These are phyloP conservation scores for Boletus subluridellus DNA, from an alignment of 1,284 basidiomycete species.

Conservation along the genomic window DNA sequence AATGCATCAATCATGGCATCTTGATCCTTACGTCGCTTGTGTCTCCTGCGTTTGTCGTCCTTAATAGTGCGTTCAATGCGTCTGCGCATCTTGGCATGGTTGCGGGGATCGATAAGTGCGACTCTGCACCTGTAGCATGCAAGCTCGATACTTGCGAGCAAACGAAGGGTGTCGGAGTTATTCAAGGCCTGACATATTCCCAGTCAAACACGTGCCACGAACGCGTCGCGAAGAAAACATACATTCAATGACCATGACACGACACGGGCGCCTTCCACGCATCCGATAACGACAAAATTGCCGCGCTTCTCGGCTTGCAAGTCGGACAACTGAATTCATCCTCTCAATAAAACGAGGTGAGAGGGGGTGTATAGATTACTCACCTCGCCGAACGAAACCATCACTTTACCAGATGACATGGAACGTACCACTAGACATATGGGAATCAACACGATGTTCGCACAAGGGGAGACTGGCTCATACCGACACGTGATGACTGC, in stretches of 20 bases:
- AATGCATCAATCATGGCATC: slow-evolving; percentile 76
- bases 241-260: slow-evolving; percentile 84
- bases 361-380: slow-evolving; percentile 43
- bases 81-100: slow-evolving; percentile 59
- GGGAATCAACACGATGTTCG: slow-evolving; percentile 15
- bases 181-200: slow-evolving; percentile 57
- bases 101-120: slow-evolving; percentile 58
- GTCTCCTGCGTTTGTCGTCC: slow-evolving; percentile 72
- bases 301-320: slow-evolving; percentile 78
- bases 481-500: slow-evolving; percentile 73
- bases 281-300: slow-evolving; percentile 77
- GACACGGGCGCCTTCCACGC: slow-evolving; percentile 65
- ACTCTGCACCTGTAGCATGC: slow-evolving; percentile 72
- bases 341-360: slow-evolving; percentile 5
- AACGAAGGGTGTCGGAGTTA: slow-evolving; percentile 71
- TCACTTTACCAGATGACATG: slow-evolving; percentile 59
- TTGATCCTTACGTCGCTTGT: slow-evolving; percentile 74
- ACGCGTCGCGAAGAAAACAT: slow-evolving; percentile 20
- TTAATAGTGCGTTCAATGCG: slow-evolving; percentile 73
- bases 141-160: slow-evolving; percentile 75
- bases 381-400: slow-evolving; percentile 70
- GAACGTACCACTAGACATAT: slow-evolving; percentile 59
- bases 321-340: slow-evolving; percentile 51
- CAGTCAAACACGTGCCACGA: slow-evolving; percentile 8
- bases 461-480: slow-evolving; percentile 28